Percentiles rank a stretch among this genome's conserved stretches.
These are phyloP conservation scores for Singerocomus rubriflavus DNA, from an alignment of 1,284 basidiomycete species.

Conservation along the genomic window DNA sequence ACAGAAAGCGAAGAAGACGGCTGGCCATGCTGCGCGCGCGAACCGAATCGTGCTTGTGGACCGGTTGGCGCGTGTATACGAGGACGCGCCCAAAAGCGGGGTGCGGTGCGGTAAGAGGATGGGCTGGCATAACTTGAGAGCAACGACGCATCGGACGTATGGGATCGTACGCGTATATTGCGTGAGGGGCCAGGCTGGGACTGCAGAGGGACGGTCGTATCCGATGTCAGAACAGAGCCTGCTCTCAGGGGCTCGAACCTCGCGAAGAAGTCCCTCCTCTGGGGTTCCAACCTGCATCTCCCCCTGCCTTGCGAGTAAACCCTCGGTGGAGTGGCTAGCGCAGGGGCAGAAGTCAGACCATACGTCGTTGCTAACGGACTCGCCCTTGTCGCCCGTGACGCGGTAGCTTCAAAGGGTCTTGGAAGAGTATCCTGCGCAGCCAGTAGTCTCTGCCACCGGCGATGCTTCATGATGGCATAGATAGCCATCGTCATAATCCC, in stretches of 20 bases:
- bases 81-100: background rate
- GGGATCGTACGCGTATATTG: background rate
- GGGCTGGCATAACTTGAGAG: background rate
- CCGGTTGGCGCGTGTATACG: background rate
- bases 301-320: background rate
- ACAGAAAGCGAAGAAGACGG: background rate
- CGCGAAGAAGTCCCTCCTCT: background rate
- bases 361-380: background rate
- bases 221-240: background rate
- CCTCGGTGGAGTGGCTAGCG: constrained; percentile 5
- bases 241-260: background rate
- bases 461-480: constrained; percentile 11
- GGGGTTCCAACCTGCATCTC: background rate
- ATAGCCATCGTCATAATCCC: constrained; percentile 13
- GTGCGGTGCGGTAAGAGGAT: constrained; percentile 1
- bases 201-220: background rate
- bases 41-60: background rate
- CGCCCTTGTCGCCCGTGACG: constrained; percentile 8
- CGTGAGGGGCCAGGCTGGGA: constrained; percentile 1
- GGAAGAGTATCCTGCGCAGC: constrained; percentile 26
- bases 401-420: constrained; percentile 22
- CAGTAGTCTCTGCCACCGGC: constrained; percentile 10
- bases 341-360: background rate
- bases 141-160: constrained; percentile 5
- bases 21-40: background rate